Base-by-base conservation (phyloP, 2,329 filamentous ascomycete species). In the Penicillium fuscoglaucum region DNA sequence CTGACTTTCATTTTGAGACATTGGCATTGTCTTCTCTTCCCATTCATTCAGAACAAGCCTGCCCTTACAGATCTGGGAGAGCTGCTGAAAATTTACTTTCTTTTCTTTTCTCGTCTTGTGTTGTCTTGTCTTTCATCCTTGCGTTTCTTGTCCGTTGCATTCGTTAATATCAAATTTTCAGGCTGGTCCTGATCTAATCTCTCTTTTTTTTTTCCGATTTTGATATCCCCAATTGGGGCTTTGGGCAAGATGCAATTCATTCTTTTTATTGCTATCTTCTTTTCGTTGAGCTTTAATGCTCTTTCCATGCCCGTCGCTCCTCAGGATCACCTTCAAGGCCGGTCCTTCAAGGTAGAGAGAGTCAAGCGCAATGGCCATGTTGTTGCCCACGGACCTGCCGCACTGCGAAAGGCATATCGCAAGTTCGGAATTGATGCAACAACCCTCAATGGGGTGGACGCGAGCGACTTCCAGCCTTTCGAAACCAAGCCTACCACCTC, bases 331-430 rank as follows among this genome's bases (percentile, higher is more conserved):
- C 64, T 59, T 17, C 66, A 72, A 63, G 69, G 71, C 63, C 70
- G 73, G 55, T 85, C 84, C 8, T 90, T 89, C 77, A 84, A 82
- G 70, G 81, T 90, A 35, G 80, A 84, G 51, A 80, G 87, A 37
- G 76, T 83, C 47, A 74, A 78, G 52, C 87, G 86, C 65, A 76
- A 76, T n/a, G 78, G 78, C 56, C 85, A 86, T 69, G 77, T 79
- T 69, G 77, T 79, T 24, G 75, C 80, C 21, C 81, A 88, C 76
- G 87, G 87, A n/a, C 78, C 82, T 7, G 71, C 76, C 57, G 86
- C 87, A 51, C 79, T 93, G 65, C 75, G 83, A 51, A 89, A 85
- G 74, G 84, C 88, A 17, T 87, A 89, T 72, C 76, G 80, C 66
- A 93, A 93, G 72, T 91, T 83, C 73, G 82, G 83, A 61, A 82